Percentiles rank a stretch among this genome's conserved stretches.
Evolutionary conservation across 495 filamentous ascomycete genomes (phyloP).

Genomic region (Neurospora tetraspora): DNA sequence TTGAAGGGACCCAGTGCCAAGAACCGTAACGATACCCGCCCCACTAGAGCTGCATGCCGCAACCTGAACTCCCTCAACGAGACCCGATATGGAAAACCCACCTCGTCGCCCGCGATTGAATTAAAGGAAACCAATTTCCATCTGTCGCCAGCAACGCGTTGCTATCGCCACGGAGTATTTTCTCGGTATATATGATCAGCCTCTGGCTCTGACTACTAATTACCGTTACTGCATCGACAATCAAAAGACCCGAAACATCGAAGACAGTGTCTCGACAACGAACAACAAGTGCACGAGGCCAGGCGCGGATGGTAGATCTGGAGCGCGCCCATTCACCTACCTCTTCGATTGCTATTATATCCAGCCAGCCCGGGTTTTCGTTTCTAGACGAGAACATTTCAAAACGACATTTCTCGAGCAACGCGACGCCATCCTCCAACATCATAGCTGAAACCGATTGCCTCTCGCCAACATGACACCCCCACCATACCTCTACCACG

Average conservation of each 20-base stretch:
- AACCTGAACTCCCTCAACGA: neutral
- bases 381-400: neutral
- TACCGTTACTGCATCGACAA: neutral
- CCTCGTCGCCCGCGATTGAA: neutral
- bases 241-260: neutral
- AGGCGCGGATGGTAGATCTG: neutral
- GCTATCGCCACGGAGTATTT: neutral
- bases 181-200: neutral
- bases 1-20: neutral
- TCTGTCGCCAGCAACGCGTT: neutral
- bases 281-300: neutral
- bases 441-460: neutral
- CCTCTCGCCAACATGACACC: conserved; percentile 27
- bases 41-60: neutral
- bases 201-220: neutral
- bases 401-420: neutral
- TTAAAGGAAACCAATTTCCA: neutral
- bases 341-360: neutral
- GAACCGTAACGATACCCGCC: neutral
- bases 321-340: neutral
- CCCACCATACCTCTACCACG: conserved; percentile 49
- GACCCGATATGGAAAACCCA: neutral
- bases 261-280: neutral
- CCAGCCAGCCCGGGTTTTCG: neutral
- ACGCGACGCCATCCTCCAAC: neutral